Base-by-base conservation (phyloP, 2,329 filamentous ascomycete species). In the Colletotrichum siamense region DNA sequence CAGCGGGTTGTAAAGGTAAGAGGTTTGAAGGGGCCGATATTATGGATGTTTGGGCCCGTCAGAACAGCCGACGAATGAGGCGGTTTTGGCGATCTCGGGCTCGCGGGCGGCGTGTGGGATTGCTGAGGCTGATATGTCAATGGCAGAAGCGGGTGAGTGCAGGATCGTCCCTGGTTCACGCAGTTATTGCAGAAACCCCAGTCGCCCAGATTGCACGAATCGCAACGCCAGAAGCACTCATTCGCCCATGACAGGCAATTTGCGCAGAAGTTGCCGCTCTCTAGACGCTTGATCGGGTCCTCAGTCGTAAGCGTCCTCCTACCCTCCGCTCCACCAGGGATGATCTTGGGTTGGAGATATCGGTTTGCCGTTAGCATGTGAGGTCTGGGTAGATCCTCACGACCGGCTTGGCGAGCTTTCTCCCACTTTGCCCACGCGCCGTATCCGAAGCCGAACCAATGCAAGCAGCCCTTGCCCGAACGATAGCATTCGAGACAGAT, bases 111-210 rank as follows among this genome's bases (percentile, higher is more conserved):
- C 22, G 82, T 69, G 78, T 79, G 79, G 7, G 82, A 79, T 10
- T 83, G 80, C 2, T 83, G 80, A 32, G 86, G 83, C 61, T 91
- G 88, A 79, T 95, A 94, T 1, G 93, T 91, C 61, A 98, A 87
- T 0, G 96, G 95, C 1, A 98, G 87, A 1, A 99, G 88, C 8
- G 94, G 89, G 81, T 99, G 96, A 0, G 93, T 94, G 84, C 96
- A 99, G 76, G 93, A 94, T 76, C 90, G 90, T 18, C 95, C 96
- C 83, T 94, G 92, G 75, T 96, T 96, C 34, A 98, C 95, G 79
- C 96, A 99, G 76, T 90, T 87, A 80, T 96, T 95, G 85, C 96
- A 99, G 82, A 95, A 98, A 0, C 96, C 96, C 96, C 96, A 99
- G 81, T 98, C 96, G 7, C 95, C 96, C 77, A 97, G 93, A 80